These are phyloP conservation scores for Calonectria hawksworthii DNA, from an alignment of 2,329 filamentous ascomycete species.

Conservation along the genomic window DNA sequence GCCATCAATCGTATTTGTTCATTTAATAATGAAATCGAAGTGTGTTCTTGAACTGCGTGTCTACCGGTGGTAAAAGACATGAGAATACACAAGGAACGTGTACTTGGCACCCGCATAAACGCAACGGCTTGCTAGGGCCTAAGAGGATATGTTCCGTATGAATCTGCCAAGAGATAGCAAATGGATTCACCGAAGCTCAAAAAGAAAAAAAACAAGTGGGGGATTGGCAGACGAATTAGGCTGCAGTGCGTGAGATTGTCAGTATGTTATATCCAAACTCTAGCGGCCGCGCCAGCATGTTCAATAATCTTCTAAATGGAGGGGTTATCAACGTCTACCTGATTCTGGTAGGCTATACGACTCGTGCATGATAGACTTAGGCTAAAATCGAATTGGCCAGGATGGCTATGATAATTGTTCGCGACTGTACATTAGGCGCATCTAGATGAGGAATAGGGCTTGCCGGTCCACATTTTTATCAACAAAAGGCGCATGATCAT, in stretches of 20 bases:
- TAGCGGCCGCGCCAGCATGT: no score
- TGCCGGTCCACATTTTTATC: not conserved
- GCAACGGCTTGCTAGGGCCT: not conserved
- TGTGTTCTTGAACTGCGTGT: no score
- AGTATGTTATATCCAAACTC: not conserved
- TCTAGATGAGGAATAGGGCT: not conserved
- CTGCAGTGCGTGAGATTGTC: not conserved
- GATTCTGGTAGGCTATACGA: not conserved
- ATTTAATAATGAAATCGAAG: no score
- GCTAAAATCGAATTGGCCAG: not conserved
- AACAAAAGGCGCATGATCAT: not conserved
- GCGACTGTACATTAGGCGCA: not conserved
- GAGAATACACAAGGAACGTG: not conserved
- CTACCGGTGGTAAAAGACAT: not conserved
- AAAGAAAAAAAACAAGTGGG: not conserved
- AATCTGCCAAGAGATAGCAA: not conserved
- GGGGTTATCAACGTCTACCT: not conserved
- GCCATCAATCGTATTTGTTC: no score
- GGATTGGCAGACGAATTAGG: no score
- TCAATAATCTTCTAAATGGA: not conserved
- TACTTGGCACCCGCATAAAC: not conserved
- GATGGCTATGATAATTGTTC: not conserved
- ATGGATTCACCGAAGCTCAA: not conserved
- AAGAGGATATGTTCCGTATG: not conserved
- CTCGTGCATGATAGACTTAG: not conserved